Conservation (phyloP, 495 filamentous ascomycete genomes). For the Xylaria acuta region DNA sequence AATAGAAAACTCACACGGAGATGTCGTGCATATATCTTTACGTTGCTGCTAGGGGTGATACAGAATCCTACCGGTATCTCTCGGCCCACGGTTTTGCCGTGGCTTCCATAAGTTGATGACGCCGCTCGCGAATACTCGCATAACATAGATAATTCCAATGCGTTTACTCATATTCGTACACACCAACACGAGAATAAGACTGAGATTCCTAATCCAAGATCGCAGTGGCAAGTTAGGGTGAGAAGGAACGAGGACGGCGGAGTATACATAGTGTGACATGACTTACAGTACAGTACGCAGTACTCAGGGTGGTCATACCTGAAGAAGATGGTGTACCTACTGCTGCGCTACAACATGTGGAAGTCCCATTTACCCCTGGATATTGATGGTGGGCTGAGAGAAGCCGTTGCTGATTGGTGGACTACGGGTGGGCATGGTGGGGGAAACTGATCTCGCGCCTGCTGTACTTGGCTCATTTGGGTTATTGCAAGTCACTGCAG, state of each 20-base stretch:
- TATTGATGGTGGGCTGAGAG: not conserved
- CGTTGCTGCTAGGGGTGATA: too few species aligned
- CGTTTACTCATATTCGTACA: not conserved
- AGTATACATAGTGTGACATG: not conserved
- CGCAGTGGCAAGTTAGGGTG: not conserved
- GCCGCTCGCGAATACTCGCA: not conserved
- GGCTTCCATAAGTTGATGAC: not conserved
- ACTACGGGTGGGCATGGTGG: not conserved
- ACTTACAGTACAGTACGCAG: too few species aligned
- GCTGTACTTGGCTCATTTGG: not conserved
- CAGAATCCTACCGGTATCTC: not conserved
- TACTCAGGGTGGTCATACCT: not conserved
- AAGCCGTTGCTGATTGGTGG: not conserved
- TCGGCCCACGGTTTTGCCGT: not conserved
- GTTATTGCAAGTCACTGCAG: not conserved
- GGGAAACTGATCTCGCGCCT: not conserved
- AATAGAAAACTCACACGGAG: too few species aligned
- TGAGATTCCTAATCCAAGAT: not conserved
- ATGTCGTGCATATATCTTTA: not conserved
- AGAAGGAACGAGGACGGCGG: not conserved
- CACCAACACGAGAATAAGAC: not conserved
- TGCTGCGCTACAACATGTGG: not conserved
- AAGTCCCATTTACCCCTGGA: slow-evolving; percentile 9
- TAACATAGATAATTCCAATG: not conserved
- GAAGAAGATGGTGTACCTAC: not conserved